Percentiles rank a stretch among this genome's conserved stretches.
These are phyloP conservation scores for Sugiyamaella smithiae DNA, from an alignment of 805 yeast genomes.

Conservation along the genomic window DNA sequence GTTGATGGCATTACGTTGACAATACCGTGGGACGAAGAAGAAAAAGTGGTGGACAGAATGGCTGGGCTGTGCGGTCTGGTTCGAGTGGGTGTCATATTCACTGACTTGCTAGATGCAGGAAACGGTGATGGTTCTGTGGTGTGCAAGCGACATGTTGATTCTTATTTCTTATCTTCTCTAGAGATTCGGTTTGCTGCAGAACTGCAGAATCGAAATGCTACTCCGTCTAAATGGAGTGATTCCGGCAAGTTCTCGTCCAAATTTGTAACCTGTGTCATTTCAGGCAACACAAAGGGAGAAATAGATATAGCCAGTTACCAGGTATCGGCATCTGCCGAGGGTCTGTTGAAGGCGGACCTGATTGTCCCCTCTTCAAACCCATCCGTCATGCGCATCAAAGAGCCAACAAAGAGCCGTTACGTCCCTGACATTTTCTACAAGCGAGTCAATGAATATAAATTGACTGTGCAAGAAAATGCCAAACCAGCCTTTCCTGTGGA, in stretches of 20 bases:
- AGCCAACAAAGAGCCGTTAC: constrained; percentile 67
- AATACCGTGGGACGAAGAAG: constrained; percentile 49
- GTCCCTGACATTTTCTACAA: constrained; percentile 93
- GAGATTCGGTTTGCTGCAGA: constrained; percentile 83
- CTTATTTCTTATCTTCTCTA: constrained; percentile 84
- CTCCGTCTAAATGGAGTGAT: constrained; percentile 59
- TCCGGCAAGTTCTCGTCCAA: constrained; percentile 75
- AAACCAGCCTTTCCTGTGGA: constrained; percentile 94
- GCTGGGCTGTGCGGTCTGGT: constrained; percentile 59
- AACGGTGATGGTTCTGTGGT: constrained; percentile 82
- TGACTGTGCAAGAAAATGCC: constrained; percentile 83
- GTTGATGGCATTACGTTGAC: constrained; percentile 78
- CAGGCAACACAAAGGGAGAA: constrained; percentile 86
- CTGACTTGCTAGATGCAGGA: constrained; percentile 88
- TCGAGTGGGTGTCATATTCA: constrained; percentile 80
- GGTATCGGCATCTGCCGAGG: constrained; percentile 84
- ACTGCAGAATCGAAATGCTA: constrained; percentile 66
- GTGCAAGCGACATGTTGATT: constrained; percentile 88
- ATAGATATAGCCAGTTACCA: constrained; percentile 91
- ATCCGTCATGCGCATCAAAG: constrained; percentile 74
- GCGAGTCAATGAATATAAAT: constrained; percentile 80
- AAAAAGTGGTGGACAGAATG: constrained; percentile 47
- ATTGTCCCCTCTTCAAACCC: constrained; percentile 90
- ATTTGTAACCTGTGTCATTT: constrained; percentile 87
- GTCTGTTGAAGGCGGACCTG: constrained; percentile 79